These are phyloP conservation scores for Nannochloropsis salina DNA, from an alignment of 108 stramenopile genomes.

Conservation along the genomic window DNA sequence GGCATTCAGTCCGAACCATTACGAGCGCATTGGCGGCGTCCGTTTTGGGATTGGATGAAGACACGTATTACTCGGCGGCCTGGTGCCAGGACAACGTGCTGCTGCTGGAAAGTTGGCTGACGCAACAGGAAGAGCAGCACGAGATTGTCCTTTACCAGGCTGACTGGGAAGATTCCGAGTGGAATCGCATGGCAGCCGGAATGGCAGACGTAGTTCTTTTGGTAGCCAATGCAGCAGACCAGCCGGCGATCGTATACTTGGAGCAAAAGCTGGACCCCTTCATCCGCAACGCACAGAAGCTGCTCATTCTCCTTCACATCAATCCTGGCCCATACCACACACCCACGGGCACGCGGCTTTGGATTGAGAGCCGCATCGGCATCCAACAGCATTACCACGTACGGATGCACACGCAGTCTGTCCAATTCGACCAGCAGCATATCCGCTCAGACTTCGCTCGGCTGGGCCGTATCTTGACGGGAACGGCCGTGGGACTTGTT, in stretches of 20 bases:
- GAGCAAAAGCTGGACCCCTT: slow-evolving; percentile 25
- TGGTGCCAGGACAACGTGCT: slow-evolving; percentile 14
- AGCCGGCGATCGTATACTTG: slow-evolving; percentile 25
- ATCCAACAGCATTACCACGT: slow-evolving; percentile 36
- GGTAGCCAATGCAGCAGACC: slow-evolving; percentile 37
- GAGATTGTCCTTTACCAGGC: slow-evolving; percentile 40
- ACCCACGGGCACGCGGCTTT: slow-evolving; percentile 29
- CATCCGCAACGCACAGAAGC: slow-evolving; percentile 24
- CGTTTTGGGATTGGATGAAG: neutral
- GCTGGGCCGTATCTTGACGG: slow-evolving; percentile 31
- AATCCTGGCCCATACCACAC: neutral
- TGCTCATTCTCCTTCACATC: slow-evolving; percentile 27
- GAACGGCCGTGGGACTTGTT: slow-evolving; percentile 41
- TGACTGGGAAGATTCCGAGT: slow-evolving; percentile 33
- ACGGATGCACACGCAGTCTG: slow-evolving; percentile 15
- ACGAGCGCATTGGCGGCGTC: neutral
- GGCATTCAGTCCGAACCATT: neutral
- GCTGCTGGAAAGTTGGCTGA: slow-evolving; percentile 27
- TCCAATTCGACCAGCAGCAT: neutral
- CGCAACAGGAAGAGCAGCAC: slow-evolving; percentile 27
- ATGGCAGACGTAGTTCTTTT: slow-evolving; percentile 24
- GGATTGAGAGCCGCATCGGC: slow-evolving; percentile 29
- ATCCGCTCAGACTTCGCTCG: slow-evolving; percentile 27
- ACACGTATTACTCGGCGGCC: neutral
- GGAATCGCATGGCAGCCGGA: slow-evolving; percentile 29